Base-by-base conservation (phyloP, 208 protist species). In the Trypanosoma grayi region DNA sequence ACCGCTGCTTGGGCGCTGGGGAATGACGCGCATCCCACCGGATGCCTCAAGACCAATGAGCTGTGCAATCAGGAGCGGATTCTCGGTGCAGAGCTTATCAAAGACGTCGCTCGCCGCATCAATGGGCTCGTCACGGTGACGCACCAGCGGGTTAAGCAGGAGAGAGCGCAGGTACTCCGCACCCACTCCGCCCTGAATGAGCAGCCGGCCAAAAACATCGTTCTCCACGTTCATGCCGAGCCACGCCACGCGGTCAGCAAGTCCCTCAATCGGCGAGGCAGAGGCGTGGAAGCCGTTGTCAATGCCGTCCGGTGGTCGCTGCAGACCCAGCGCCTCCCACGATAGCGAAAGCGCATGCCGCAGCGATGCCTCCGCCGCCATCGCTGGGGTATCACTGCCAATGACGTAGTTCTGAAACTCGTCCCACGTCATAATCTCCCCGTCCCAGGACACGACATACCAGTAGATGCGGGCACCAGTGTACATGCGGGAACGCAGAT, bases 181-280 rank as follows among this genome's bases (percentile, higher is more conserved):
- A 52, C 54, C 27, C 14, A 89, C 81, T 18, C 83, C 83, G 8
- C 58, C 61, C 55, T 77, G 73, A n/a, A 88, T 45, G 25, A 93
- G 81, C 27, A 80, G 60, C 11, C 68, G 71, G 4, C 79, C 88
- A 58, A 92, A 85, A 6, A 66, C 54, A 66, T 97, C 92, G n/a
- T 88, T 46, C 50, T 74, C 63, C 10, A 83, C 62, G 1, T 25
- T 34, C 18, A 66, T 51, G 13, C 60, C 54, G n/a, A 89, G 66
- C 87, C 88, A 97, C 28, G 77, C 58, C 31, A 79, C 73, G n/a
- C 92, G 82, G 70, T 95, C 87, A 5, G 81, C 75, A 50, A 97
- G 60, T 37, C 75, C 92, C 30, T 87, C 92, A 18, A 95, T 59
- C 5, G 92, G 87, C 11, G 73, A 77, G 18, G 72, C 58, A 14